These are phyloP conservation scores for Boletus rufocinnamomeus DNA, from an alignment of 768 basidiomycete species.

Conservation along the genomic window DNA sequence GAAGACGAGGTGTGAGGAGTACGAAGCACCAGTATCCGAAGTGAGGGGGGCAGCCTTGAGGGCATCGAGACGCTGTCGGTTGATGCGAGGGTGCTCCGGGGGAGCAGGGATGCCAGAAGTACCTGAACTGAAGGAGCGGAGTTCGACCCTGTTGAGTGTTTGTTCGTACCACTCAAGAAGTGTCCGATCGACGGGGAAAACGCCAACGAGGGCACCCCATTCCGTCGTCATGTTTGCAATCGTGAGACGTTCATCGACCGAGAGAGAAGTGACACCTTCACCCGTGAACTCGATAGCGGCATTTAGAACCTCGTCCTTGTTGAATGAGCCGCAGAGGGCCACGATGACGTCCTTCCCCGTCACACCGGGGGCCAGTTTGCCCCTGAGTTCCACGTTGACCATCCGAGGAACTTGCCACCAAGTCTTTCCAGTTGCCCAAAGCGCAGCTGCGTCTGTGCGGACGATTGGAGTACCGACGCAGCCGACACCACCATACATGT, in stretches of 20 bases:
- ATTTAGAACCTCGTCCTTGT: slow-evolving; percentile 95
- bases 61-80: slow-evolving; percentile 64
- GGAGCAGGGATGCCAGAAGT: slow-evolving; percentile 59
- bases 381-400: slow-evolving; percentile 90
- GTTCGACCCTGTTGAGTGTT: slow-evolving; percentile 69
- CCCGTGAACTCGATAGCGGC: slow-evolving; percentile 96
- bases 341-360: slow-evolving; percentile 99
- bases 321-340: slow-evolving; percentile 93
- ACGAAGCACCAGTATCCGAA: slow-evolving; percentile 79
- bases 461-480: slow-evolving; percentile 98
- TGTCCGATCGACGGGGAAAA: slow-evolving; percentile 89
- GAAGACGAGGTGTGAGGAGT: slow-evolving; percentile 85
- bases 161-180: slow-evolving; percentile 86
- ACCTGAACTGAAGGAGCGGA: slow-evolving; percentile 65
- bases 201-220: slow-evolving; percentile 96
- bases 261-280: slow-evolving; percentile 73
- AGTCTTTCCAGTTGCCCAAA: slow-evolving; percentile 98
- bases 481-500: slow-evolving; percentile 99
- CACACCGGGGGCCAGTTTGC: slow-evolving; percentile 81
- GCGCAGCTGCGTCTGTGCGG: slow-evolving; percentile 88
- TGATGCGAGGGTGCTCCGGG: slow-evolving; percentile 86
- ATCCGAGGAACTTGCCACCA: slow-evolving; percentile 99
- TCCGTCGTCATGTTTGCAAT: slow-evolving; percentile 99
- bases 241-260: slow-evolving; percentile 90
- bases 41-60: slow-evolving; percentile 54